Conservation (phyloP, 2,329 filamentous ascomycete species). For the Leptographium procerum region DNA sequence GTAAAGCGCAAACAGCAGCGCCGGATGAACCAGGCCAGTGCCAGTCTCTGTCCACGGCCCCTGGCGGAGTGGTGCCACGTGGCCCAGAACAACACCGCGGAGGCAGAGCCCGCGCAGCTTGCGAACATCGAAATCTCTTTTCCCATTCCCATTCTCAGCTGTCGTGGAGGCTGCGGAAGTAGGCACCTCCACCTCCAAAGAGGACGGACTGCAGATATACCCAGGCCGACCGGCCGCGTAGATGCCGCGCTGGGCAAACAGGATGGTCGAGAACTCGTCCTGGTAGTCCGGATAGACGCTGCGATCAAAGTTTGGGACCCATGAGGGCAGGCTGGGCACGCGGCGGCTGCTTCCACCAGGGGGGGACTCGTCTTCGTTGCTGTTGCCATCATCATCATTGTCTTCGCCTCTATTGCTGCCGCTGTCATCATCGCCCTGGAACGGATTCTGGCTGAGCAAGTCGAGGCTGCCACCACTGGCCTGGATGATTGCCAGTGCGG, state of each 20-base stretch:
- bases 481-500: constrained; percentile 5
- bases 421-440: not conserved
- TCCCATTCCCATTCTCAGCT: no score
- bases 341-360: not conserved
- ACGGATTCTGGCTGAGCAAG: constrained; percentile 6
- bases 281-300: constrained; percentile 1
- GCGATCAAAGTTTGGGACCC: constrained; percentile 10
- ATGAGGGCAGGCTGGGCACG: constrained; percentile 4
- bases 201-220: not conserved
- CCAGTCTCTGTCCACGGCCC: not conserved
- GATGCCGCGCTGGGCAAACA: constrained; percentile 9
- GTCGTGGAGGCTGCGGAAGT: no score
- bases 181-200: not conserved
- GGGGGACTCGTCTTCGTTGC: not conserved
- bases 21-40: not conserved
- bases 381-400: not conserved
- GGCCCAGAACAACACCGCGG: constrained; percentile 2
- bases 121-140: not conserved
- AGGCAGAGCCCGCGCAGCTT: not conserved
- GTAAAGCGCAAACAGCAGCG: not conserved
- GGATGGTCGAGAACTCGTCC: constrained; percentile 5
- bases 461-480: constrained; percentile 5
- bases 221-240: constrained; percentile 4
- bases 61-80: not conserved
- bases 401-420: not conserved